Evolutionary conservation across 2,329 filamentous ascomycete species (phyloP).

Genomic region (Penicillium sp.): DNA sequence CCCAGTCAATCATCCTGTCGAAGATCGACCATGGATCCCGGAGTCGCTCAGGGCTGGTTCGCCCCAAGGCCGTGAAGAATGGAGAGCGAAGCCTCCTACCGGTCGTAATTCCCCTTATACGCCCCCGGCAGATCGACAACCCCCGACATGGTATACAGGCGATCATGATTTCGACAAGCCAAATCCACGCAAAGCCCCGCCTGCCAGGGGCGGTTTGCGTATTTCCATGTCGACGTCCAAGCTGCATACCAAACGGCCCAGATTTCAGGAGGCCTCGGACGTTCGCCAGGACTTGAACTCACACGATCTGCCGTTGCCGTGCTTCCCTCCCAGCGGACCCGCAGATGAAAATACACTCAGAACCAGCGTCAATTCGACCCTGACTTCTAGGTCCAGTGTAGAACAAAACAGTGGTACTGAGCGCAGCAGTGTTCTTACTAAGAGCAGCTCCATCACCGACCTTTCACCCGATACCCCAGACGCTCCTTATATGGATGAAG

Average conservation of each 20-base stretch:
- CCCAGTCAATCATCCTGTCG: conserved; percentile 6
- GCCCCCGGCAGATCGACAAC: conserved; percentile 16
- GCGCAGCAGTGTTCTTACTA: conserved; percentile 77
- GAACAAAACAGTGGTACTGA: conserved; percentile 66
- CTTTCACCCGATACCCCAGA: conserved; percentile 59
- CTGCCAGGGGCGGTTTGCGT: conserved; percentile 28
- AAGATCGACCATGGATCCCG: conserved; percentile 19
- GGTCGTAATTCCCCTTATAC: conserved; percentile 24
- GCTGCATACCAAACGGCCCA: conserved; percentile 30
- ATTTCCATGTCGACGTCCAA: conserved; percentile 40
- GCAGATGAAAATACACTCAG: conserved; percentile 44
- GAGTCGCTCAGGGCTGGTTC: conserved; percentile 17
- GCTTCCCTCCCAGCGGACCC: conserved; percentile 31
- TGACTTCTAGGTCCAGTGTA: conserved; percentile 60
- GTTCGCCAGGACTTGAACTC: conserved; percentile 22
- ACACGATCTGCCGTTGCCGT: conserved; percentile 29
- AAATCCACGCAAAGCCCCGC: conserved; percentile 26
- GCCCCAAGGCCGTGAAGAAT: conserved; percentile 18
- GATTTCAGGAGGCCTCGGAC: conserved; percentile 26
- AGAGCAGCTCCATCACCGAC: conserved; percentile 72
- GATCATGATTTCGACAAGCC: conserved; percentile 26
- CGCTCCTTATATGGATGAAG: conserved; percentile 56
- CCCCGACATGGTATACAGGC: conserved; percentile 15
- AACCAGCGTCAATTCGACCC: conserved; percentile 59
- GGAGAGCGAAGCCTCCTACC: conserved; percentile 16